Evolutionary conservation across 176 grass and related monocot species (phyloP).

Genomic region (Carex parvula): DNA sequence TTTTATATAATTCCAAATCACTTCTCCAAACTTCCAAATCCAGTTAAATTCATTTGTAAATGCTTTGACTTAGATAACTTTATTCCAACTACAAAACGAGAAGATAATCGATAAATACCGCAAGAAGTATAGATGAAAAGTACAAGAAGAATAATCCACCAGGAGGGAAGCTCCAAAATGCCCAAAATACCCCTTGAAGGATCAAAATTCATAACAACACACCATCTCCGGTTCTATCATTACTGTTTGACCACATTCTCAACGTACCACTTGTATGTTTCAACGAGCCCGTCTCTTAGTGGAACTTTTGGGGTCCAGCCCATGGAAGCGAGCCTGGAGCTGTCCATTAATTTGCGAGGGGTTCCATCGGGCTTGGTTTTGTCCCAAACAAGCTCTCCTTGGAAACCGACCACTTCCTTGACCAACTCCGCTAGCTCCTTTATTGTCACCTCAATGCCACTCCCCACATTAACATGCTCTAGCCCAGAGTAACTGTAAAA

Average conservation of each 20-base stretch:
- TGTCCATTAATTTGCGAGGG: constrained; percentile 54
- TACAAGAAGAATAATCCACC: neutral
- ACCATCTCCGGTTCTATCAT: neutral
- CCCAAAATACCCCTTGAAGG: neutral
- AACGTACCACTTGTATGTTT: constrained; percentile 50
- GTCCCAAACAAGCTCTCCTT: constrained; percentile 53
- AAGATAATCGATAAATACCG: constrained; percentile 1
- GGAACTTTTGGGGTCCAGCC: constrained; percentile 64
- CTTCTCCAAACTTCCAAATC: neutral
- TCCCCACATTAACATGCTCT: constrained; percentile 43
- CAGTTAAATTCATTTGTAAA: neutral
- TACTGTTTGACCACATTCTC: constrained; percentile 23
- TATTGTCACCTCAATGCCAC: constrained; percentile 38
- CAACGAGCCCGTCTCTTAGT: constrained; percentile 40
- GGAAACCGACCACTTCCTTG: constrained; percentile 51
- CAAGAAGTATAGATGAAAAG: neutral
- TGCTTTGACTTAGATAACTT: neutral
- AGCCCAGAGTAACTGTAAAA: constrained; percentile 32
- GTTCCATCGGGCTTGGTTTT: constrained; percentile 42
- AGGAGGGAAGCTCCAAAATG: neutral
- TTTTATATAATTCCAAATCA: neutral
- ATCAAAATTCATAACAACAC: neutral
- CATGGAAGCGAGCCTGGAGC: constrained; percentile 43
- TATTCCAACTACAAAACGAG: constrained; percentile 9
- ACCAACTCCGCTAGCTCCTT: constrained; percentile 57